Base-by-base conservation (phyloP, 1,139 yeast genomes). In the Scheffersomyces titani region DNA sequence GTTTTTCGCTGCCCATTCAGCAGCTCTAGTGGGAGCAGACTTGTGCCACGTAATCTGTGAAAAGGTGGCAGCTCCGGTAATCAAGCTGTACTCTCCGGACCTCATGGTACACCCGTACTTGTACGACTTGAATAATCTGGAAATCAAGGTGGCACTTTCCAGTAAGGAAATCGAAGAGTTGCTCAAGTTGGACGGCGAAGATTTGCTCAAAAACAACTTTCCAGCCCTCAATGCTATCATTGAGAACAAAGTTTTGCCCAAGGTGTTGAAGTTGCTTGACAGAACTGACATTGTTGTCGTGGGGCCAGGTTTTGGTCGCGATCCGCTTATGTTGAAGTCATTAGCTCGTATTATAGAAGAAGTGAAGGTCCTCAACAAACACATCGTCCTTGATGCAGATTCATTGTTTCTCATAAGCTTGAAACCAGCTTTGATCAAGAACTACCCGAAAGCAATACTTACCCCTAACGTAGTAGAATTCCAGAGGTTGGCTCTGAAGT, bases 301-400 rank as follows among this genome's bases (percentile, higher is more conserved):
- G 48, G 99, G 99, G 0, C 98, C 99, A 0, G 99, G 99, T 0
- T 82, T 92, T 60, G 99, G 99, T 0, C 77, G 98, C 51, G 97
- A 92, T 69, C 73, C 76, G 5, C 70, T 84, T 46, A 88, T 92
- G 92, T 72, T 88, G 58, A 78, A 81, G 54, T 81, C 89, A 1
- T 80, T 89, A 56, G 80, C 80, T 13, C 70, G 79, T 50, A 81
- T 93, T 24, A 78, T 94, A 52, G 78, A 79, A 59, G 85, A 85
- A 62, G 78, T 89, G 51, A 81, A 78, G 62, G 78, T 78, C 36
- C 67, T 74, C 59, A 76, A 78, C 59, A 73, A 82, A 57, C 97
- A 97, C 0, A 71, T 94, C 19, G 85, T 94, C 2, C 71, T 94
- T 52, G 99, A 94, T 69, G 99, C 98, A 0, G 99, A 94, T 73